Conservation (phyloP, 257 asterid species). For the Orobanche coerulescens region DNA sequence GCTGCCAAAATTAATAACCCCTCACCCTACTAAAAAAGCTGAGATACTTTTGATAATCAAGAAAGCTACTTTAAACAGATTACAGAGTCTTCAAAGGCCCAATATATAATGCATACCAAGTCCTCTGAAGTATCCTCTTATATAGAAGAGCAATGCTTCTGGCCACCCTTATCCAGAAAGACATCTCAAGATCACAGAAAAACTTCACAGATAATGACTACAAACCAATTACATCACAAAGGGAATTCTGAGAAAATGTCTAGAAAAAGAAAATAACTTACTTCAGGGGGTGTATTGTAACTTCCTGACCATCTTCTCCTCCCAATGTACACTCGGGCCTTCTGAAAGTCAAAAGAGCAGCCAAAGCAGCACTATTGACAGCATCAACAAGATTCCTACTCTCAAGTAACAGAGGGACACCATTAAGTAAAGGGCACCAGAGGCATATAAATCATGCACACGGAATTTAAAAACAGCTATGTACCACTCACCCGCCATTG, state of each 20-base stretch:
- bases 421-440: slow-evolving; percentile 11
- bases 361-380: slow-evolving; percentile 90
- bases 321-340: slow-evolving; percentile 88
- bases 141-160: neutral
- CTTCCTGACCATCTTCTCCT: slow-evolving; percentile 81
- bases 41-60: slow-evolving; percentile 7
- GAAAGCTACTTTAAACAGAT: slow-evolving; percentile 6
- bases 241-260: neutral
- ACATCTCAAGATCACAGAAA: neutral
- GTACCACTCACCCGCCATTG: slow-evolving; percentile 77
- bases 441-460: slow-evolving; percentile 2
- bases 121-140: neutral
- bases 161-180: slow-evolving; percentile 3
- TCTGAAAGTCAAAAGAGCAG: slow-evolving; percentile 83
- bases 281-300: slow-evolving; percentile 79
- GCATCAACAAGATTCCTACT: slow-evolving; percentile 93
- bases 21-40: neutral
- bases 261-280: slow-evolving; percentile 28
- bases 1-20: slow-evolving; percentile 4
- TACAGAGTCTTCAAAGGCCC: neutral
- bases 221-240: neutral
- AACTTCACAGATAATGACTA: neutral
- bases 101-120: slow-evolving; percentile 8
- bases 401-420: slow-evolving; percentile 12
- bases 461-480: slow-evolving; percentile 2